Conservation (phyloP, 768 basidiomycete species). For the Lactarius vividus region DNA sequence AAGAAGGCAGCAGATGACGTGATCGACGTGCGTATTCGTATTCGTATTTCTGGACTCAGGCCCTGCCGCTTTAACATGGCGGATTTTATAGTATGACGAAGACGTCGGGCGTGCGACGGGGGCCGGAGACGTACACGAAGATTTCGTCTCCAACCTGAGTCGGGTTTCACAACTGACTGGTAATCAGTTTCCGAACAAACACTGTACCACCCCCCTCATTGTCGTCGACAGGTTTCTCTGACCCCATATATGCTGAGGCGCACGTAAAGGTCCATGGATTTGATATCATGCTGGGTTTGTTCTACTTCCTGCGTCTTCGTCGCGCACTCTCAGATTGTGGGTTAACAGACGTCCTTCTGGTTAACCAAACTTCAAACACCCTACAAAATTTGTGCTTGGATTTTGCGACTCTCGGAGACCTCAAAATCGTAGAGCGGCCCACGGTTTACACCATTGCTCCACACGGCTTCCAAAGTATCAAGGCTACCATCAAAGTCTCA, state of each 20-base stretch:
- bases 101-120: constrained; percentile 92
- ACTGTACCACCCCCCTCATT: constrained; percentile 7
- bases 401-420: constrained; percentile 94
- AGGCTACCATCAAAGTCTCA: constrained; percentile 97
- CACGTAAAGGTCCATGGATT: constrained; percentile 98
- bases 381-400: constrained; percentile 96
- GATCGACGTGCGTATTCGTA: constrained; percentile 54
- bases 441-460: constrained; percentile 90
- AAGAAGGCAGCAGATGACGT: constrained; percentile 86
- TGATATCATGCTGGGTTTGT: constrained; percentile 85
- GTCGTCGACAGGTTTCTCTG: constrained; percentile 75
- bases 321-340: constrained; percentile 1
- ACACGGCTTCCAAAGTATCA: constrained; percentile 97
- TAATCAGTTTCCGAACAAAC: constrained; percentile 32
- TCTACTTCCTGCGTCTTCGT: not conserved
- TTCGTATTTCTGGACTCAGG: constrained; percentile 26
- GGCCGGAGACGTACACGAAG: constrained; percentile 75
- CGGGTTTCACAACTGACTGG: constrained; percentile 93
- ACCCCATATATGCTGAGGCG: constrained; percentile 97
- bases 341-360: constrained; percentile 80
- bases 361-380: constrained; percentile 93
- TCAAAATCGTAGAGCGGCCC: constrained; percentile 96
- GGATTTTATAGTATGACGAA: constrained; percentile 65
- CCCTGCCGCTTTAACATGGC: not conserved
- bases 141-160: constrained; percentile 91